A percentile compares a stretch with the other conserved stretches of the same genome.
Conservation (phyloP, 805 yeast genomes). For the Starmera caribaea region DNA sequence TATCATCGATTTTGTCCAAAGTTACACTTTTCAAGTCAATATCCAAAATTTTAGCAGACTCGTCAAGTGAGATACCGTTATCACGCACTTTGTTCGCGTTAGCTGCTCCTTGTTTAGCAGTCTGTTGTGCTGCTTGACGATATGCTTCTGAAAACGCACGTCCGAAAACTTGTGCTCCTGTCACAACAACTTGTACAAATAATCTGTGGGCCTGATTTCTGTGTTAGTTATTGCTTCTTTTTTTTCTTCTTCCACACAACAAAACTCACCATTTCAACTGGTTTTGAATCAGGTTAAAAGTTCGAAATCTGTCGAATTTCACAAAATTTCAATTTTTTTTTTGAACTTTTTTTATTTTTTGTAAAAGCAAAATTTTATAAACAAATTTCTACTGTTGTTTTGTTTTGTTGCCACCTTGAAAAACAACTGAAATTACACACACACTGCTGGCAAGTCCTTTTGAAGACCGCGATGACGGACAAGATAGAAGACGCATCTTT, state of each 20-base stretch:
- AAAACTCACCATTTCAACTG: neutral
- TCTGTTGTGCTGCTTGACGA: constrained; percentile 90
- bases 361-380: no score
- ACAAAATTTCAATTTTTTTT: no score
- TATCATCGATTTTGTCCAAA: constrained; percentile 52
- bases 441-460: no score
- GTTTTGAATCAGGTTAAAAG: no score
- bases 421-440: no score
- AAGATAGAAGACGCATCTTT: constrained; percentile 13
- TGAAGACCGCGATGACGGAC: no score
- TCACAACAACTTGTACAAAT: constrained; percentile 76
- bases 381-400: no score
- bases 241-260: neutral
- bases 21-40: constrained; percentile 51
- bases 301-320: no score
- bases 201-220: constrained; percentile 73
- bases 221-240: neutral
- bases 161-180: constrained; percentile 95
- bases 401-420: no score
- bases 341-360: no score
- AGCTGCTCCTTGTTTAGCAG: constrained; percentile 61
- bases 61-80: constrained; percentile 78
- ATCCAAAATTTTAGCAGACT: constrained; percentile 85
- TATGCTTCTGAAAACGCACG: constrained; percentile 95
- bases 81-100: constrained; percentile 33